phyloP scores from a whole-genome alignment of 805 yeast species.

The Maudiozyma serrabonitensis region DNA sequence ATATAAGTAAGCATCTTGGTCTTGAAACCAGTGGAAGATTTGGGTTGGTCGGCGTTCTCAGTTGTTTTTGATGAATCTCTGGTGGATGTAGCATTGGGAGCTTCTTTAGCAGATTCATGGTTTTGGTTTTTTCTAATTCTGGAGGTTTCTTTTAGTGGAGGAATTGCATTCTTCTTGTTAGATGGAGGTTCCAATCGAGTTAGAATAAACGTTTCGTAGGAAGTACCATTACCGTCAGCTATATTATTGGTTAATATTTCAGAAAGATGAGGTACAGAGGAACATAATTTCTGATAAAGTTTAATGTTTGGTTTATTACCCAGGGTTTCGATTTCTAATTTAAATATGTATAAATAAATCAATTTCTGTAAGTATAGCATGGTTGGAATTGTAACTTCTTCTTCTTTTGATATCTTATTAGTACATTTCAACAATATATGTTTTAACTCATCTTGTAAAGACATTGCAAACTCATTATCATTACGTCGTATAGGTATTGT shows the following conservation, averaged over 20 bases:
- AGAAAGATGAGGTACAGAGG: conserved; percentile 8
- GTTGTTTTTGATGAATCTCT: no score
- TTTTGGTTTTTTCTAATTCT: not conserved
- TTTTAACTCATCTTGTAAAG: not conserved
- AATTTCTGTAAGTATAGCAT: not conserved
- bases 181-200: conserved; percentile 3
- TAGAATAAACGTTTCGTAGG: conserved; percentile 6
- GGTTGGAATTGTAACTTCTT: not conserved
- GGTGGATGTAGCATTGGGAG: no score
- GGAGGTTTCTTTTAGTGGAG: not conserved
- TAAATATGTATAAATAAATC: conserved; percentile 9
- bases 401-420: not conserved
- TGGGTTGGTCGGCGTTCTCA: no score
- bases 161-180: not conserved
- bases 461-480: not conserved
- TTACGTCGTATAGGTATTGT: not conserved
- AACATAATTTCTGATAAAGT: conserved; percentile 12
- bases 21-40: no score
- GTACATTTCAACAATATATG: not conserved
- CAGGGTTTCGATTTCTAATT: conserved; percentile 9
- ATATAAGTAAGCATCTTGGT: no score
- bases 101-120: no score
- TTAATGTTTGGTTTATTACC: conserved; percentile 5
- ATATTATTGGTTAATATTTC: conserved; percentile 1
- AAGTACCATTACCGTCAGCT: not conserved